Base-by-base conservation (phyloP, 805 yeast genomes). In the Saccharomycopsis javanensis region DNA sequence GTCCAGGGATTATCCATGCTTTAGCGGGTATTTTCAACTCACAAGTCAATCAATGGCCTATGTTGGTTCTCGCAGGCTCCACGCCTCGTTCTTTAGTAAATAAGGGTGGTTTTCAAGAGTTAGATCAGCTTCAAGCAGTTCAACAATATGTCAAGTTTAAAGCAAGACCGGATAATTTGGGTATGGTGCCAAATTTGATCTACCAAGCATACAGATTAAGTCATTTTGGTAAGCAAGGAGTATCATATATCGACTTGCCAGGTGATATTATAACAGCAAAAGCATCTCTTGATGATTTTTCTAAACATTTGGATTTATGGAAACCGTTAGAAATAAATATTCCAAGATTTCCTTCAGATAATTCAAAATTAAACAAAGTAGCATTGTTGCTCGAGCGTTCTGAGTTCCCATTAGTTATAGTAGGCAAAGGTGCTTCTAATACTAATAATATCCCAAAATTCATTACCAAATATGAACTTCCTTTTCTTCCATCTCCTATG, bases 401-500 rank as follows among this genome's bases (percentile, higher is more conserved):
- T 0, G 67, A 71, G 57, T 69, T 67, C 11, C 85, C 88, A 1
- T 68, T 85, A 42, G 69, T 84, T 13, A 74, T 85, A 5, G 64
- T 85, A 10, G 91, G 91, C 3, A 85, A 85, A 67, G 89, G 89
- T 2, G 78, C 85, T 2, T 78, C 85, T 0, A 76, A 80, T 0
- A 75, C 78, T 5, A 50, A 33, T 1, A 64, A 66, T 2, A 59
- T 84, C 7, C 67, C 77, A 1, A 42, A 61, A 0, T 72, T 85
- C 53, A 73, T 84, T 18, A 54, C 65, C 5, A 37, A 55, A 0
- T 77, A 80, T 54, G 64, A 70, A 8, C 53, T 84, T 1, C 80
- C 85, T 0, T 85, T 85, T 62, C 64, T 85, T 53, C 88, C 90
- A 8, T 84, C 90, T 0, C 89, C 91, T 2, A 85, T 85, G 91